Conservation (phyloP, 192 early-diverging fungal genomes). For the Backusella liffmaniae region DNA sequence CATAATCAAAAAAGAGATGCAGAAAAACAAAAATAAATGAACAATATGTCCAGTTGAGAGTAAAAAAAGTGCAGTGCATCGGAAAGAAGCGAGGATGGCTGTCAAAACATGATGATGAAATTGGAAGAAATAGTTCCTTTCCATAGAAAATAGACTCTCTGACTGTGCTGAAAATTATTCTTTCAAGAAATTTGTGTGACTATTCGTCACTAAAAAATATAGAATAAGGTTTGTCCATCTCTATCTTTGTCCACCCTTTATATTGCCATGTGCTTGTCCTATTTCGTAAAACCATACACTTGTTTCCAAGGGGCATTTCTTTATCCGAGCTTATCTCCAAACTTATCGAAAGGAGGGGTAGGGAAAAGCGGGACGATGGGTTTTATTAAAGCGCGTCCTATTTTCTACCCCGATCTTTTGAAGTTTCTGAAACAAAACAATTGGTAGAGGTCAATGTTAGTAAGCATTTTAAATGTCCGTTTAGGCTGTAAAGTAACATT, state of each 20-base stretch:
- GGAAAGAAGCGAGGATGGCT: background rate
- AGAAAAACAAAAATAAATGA: background rate
- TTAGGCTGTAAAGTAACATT: background rate
- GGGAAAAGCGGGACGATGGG: background rate
- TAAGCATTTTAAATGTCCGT: constrained; percentile 12
- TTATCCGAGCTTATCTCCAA: background rate
- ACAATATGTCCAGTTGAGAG: too few relatives aligned
- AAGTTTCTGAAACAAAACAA: background rate
- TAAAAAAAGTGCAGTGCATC: background rate
- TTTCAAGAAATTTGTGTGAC: background rate
- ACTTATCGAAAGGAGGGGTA: background rate
- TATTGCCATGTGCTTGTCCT: background rate
- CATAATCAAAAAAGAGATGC: background rate
- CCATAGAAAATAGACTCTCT: background rate
- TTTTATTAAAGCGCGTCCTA: background rate
- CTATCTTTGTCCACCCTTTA: background rate
- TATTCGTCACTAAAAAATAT: background rate
- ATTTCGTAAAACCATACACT: background rate
- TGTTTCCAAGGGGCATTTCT: background rate
- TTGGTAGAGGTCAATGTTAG: background rate
- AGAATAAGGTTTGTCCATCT: background rate
- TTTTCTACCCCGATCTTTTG: background rate
- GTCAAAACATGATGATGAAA: background rate
- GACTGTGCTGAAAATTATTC: background rate
- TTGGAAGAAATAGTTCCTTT: background rate